Base-by-base conservation (phyloP, 371 early-diverging fungal species). In the Circinella minor region DNA sequence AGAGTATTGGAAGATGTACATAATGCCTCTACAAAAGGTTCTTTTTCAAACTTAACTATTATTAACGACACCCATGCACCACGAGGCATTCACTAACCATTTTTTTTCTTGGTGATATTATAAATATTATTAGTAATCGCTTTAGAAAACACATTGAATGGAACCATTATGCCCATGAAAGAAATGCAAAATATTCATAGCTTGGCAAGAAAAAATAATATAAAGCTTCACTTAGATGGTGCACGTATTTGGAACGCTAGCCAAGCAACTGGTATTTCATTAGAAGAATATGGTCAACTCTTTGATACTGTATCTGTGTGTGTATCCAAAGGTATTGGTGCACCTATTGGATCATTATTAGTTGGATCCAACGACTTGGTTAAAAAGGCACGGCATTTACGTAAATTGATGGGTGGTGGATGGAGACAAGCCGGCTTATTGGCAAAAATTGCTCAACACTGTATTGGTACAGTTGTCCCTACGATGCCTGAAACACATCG, bases 391-490 rank as follows among this genome's bases (percentile, higher is more conserved):
- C 81, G 91, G 13, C 95, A 95, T 71, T 89, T 94, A 68, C 86
- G 98, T 55, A 94, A 96, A 76, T 68, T 94, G 70, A 93, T 93
- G 80, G 97, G 97, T 59, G 97, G 97, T 62, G 96, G 94, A n/a
- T 94, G 94, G 96, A 84, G 95, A 36, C 96, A 96, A 75, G 91
- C 92, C 3, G 96, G 96, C 20, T 71, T 88, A 38, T 69, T 95
- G 46, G 96, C 95, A 4, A 89, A 86, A 15, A 92, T 90, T 1
- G 92, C 90, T 1, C 82, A 88, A 9, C 90, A 90, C 75, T 91
- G 93, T 18, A 88, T 93, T 54, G 82, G 88, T 18, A 82, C 78
- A 11, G 80, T 88, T 38, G 84, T 89, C 79, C 92, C 94, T 4
- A 74, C 77, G 13, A 79, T 97, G 85, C 68, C 76, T 13, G 74